Base-by-base conservation (phyloP, 768 basidiomycete genomes). In the Butyriboletus loyo region DNA sequence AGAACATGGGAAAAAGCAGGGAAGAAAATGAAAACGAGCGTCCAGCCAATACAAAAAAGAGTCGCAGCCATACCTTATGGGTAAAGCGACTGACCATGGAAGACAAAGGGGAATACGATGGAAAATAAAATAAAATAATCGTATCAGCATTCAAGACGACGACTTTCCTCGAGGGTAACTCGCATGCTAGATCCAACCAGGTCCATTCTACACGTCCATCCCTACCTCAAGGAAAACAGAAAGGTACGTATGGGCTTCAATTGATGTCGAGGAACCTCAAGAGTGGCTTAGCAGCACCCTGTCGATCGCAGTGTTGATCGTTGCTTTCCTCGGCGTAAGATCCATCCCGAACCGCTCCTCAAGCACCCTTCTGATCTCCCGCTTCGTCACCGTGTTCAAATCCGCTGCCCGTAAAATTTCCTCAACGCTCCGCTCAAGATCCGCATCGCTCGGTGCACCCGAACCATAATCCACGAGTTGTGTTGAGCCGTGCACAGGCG, bases 341-440 rank as follows among this genome's bases (percentile, higher is more conserved):
- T 89, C 89, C 74, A 85, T 82, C 31, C 86, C 87, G 65, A 87
- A 97, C 54, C 78, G 79, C 54, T 84, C 83, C 71, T 98, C 95
- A 32, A 99, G 75, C 63, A 84, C 82, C 50, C 84, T 77, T 35
- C 96, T 81, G 46, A 99, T 86, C 60, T 87, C 89, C 60, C 95
- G 85, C 75, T 98, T 98, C 46, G 96, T 98, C 52, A 97, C 79
- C 11, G 84, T 83, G 65, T 93, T 92, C 46, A 99, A 76, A 71
- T 98, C 92, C 1, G 92, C 92, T 14, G 75, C 72, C 17, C 79
- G 80, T 48, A 98, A 74, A 36, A 97, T 77, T 17, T 83, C 79
- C 56, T 87, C 80, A 4, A 95, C 87, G 1, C 84, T 81, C 14
- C 74, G 76, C 39, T 92, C 88, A n/a, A 94, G 75, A 27, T 92